Evolutionary conservation across 129 eudicot species (phyloP), one percentile per base, ranked within the genome.

Genomic region (Ambrosia trifida): DNA sequence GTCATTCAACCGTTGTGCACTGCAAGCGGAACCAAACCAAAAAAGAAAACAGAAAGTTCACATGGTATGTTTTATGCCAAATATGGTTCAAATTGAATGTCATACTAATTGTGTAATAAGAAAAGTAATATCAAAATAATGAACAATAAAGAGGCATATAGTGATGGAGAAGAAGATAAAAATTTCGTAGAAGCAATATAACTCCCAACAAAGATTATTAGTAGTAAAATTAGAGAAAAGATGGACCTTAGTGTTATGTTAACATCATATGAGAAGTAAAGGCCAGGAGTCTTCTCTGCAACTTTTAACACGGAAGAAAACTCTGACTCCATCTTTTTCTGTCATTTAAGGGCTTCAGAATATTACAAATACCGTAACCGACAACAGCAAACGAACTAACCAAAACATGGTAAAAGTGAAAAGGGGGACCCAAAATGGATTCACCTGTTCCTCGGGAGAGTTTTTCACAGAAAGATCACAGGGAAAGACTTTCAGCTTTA

Each of bases 291-390:
- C 78, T 30, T 75, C 85, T 94, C 94, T 76, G 94, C 97, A 72
- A 88, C 82, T 73, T 72, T 85, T 64, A 94, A 79, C 82, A 94
- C 75, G 36, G 80, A 66, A 18, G 89, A 84, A 79, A 94, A 90
- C 71, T 90, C 94, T 7, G 87, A 70, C 83, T 94, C 99, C 94
- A 84, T 84, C 78, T 82, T 88, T 83, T 90, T 94, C 99, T 94
- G 96, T 74, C 62, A 77, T 38, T 17, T 10, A 16, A 43, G 45
- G 19, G 31, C 5, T 32, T 59, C 6, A 60, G 65, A 31, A 65
- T 12, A 76, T 36, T 76, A 30, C 24, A 41, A 36, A 66, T 30
- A 50, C 11, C 5, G 52, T 53, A 54, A 32, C 9, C 16, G 20
- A 41, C 17, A 54, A 53, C 58, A 66, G 31, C 41, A 28, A 11